Base-by-base conservation (phyloP, 345 rosid species). In the Hibiscus syriacus region DNA sequence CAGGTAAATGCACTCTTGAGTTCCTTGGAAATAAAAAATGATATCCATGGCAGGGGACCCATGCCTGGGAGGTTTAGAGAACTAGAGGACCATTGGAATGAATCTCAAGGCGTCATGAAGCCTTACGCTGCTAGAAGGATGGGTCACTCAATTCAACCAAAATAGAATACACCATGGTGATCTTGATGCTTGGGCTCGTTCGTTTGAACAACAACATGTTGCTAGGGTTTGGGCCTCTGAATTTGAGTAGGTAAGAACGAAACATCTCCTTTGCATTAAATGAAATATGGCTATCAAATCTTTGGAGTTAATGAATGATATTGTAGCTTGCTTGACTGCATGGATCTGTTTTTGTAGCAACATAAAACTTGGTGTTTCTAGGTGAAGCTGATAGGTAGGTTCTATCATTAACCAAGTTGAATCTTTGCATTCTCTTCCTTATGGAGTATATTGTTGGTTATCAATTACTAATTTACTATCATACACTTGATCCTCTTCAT, bases 11-110 rank as follows among this genome's bases (percentile, higher is more conserved):
- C 98, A 30, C 80, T 94, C 49, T 52, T 94, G 77, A 90, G 90
- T 55, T 89, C 99, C 34, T 82, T 94, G 72, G 99, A 92, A 65
- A 94, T 94, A 62, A 98, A 94, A 50, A 72, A 77, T 71, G 89
- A 87, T 73, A 82, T 74, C 22, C 80, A 78, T 60, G 90, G 82
- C 49, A 84, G 81, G 79, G 89, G 93, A 66, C 88, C 86, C 76
- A 27, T 82, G 20, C 90, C 93, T 60, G 88, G 87, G 77, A 86
- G 97, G 81, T 87, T 80, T 63, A 82, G 72, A 53, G 99, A 95
- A 80, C 74, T 95, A 76, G 99, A 95, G 70, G 90, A 77, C 74
- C 84, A 92, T 66, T 95, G 99, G 99, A 92, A 92, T 73, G 98
- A 95, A 83, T 95, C 98, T 16, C 98, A 92, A 83, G 87, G 88